Evolutionary conservation across 2,329 filamentous ascomycete species (phyloP), one percentile per base, ranked within the genome.

Genomic region (Penicillium sp.): DNA sequence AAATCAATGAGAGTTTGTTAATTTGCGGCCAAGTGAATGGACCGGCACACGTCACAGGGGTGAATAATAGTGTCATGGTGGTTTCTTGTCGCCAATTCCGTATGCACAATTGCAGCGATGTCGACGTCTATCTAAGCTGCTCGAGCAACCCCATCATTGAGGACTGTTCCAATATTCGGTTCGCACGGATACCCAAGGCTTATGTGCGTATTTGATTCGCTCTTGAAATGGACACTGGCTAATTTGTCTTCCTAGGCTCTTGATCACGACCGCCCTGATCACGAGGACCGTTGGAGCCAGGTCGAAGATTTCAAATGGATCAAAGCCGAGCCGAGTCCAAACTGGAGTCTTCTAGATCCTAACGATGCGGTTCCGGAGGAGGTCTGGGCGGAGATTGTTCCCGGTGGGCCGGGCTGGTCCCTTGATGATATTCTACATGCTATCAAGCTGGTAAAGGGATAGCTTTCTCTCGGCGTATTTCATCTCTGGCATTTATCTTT

Each of bases 301-400:
- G 85, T 96, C 11, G 86, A 96, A 61, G 92, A 98, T 62, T 98
- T 98, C 72, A 94, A 94, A 66, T 96, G 92, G 92, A 75, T 95
- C 47, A 93, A 89, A 63, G 73, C 77, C 11, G 86, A 85, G 41
- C 78, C 79, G 18, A 95, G 86, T 57, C 92, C 92, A 2, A 89
- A 98, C 59, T 98, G 90, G 87, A 77, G 71, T 22, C 65, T 86
- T 2, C 52, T 96, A 14, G 69, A 77, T 1, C 73, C 79, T 35
- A 70, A 70, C 1, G 68, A 81, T 37, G 74, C 74, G 15, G 65
- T 90, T 9, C 50, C 66, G 0, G 76, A 82, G 1, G 69, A 75
- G 2, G 68, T 83, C 0, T 95, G 88, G 88, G 76, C 71, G 33
- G 74, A 77, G 20, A 70, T 80, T 8, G 77, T 89, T 8, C 75